Conservation (phyloP, 2,329 filamentous ascomycete genomes). For the Monilinia polystroma region DNA sequence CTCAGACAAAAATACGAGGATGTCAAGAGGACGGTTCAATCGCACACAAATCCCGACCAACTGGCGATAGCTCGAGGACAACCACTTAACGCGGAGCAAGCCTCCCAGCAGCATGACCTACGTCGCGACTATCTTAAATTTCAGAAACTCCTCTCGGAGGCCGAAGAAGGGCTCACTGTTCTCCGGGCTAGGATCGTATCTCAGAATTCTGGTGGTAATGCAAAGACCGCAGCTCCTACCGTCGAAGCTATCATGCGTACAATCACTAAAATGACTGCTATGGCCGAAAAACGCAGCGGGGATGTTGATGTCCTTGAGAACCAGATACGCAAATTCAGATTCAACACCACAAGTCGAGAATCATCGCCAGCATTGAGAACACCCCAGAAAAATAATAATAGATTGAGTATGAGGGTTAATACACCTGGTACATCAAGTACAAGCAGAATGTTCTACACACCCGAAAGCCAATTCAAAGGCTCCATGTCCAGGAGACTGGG, state of each 20-base stretch:
- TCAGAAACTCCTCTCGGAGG: slow-evolving; percentile 70
- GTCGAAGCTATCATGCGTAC: slow-evolving; percentile 91
- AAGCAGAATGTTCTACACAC: slow-evolving; percentile 36
- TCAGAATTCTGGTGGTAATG: slow-evolving; percentile 50
- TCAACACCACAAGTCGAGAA: slow-evolving; percentile 47
- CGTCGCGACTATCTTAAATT: slow-evolving; percentile 73
- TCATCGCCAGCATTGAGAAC: slow-evolving; percentile 45
- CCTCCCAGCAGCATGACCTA: slow-evolving; percentile 79
- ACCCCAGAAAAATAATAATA: slow-evolving; percentile 37
- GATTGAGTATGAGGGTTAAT: slow-evolving; percentile 28
- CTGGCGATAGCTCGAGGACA: slow-evolving; percentile 63
- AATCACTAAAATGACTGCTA: slow-evolving; percentile 85
- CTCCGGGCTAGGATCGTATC: slow-evolving; percentile 76
- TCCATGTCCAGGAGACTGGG: slow-evolving; percentile 30
- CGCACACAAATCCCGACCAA: slow-evolving; percentile 66
- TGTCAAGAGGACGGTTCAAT: slow-evolving; percentile 71
- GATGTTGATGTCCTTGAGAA: slow-evolving; percentile 89
- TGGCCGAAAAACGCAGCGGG: slow-evolving; percentile 87
- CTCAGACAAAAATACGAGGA: slow-evolving; percentile 76
- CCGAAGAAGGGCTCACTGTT: slow-evolving; percentile 76
- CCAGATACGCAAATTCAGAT: slow-evolving; percentile 72
- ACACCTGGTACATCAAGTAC: slow-evolving; percentile 34
- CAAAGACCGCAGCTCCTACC: slow-evolving; percentile 60
- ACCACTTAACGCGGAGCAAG: slow-evolving; percentile 81
- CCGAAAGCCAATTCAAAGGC: slow-evolving; percentile 35